Evolutionary conservation across 306 rosid genomes (phyloP).

Genomic region (Lathyrus oleraceus): DNA sequence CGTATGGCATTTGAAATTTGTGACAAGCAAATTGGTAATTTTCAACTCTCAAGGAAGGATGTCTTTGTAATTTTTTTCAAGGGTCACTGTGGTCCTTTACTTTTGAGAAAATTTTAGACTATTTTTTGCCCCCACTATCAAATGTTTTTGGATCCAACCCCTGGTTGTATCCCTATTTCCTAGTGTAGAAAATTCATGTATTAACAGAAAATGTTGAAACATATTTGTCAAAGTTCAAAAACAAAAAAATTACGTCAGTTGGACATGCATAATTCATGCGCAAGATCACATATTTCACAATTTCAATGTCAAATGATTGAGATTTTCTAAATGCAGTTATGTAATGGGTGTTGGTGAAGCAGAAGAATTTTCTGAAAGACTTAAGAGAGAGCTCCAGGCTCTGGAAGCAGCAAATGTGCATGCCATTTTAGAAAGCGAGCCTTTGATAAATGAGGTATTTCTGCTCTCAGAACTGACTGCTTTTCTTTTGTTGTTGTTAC

Average conservation of each 20-base stretch:
- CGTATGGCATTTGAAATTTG: not conserved
- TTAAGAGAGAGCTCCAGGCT: conserved; percentile 95
- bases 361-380: conserved; percentile 93
- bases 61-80: not conserved
- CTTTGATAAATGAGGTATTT: conserved; percentile 79
- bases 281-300: conserved; percentile 19
- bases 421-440: conserved; percentile 92
- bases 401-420: conserved; percentile 99
- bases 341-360: conserved; percentile 98
- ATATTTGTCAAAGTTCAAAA: conserved; percentile 18
- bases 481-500: conserved; percentile 31
- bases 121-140: not conserved
- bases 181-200: conserved; percentile 28
- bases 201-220: conserved; percentile 20
- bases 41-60: not conserved
- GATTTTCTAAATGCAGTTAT: conserved; percentile 58
- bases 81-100: not conserved
- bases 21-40: not conserved
- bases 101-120: not conserved
- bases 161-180: not conserved
- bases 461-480: conserved; percentile 2
- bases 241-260: not conserved
- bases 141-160: conserved; percentile 1
- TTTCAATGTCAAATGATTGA: conserved; percentile 28
- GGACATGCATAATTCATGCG: conserved; percentile 6